Conservation (phyloP, 75 land plant species). For the Larix kaempferi region DNA sequence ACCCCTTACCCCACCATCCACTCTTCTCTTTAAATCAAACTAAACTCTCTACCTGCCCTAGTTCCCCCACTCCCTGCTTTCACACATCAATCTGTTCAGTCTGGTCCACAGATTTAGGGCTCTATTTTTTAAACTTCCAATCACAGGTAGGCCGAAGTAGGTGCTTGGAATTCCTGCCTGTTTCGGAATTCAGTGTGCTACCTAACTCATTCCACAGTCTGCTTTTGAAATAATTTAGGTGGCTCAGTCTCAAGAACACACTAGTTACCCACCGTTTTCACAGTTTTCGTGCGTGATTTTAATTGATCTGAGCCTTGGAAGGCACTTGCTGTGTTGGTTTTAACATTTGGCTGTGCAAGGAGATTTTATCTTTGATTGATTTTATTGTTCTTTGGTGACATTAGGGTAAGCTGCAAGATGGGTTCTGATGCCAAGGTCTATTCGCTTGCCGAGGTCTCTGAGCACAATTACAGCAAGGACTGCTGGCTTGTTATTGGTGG, state of each 20-base stretch:
- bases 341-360: not conserved
- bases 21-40: too few relatives aligned
- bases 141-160: too few relatives aligned
- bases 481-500: slow-evolving; percentile 88
- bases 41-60: too few relatives aligned
- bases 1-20: too few relatives aligned
- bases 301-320: not conserved
- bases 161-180: too few relatives aligned
- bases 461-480: slow-evolving; percentile 66
- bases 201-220: not conserved
- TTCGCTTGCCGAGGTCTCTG: slow-evolving; percentile 63
- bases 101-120: too few relatives aligned
- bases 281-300: too few relatives aligned
- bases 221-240: not conserved
- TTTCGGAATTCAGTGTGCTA: not conserved
- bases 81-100: too few relatives aligned
- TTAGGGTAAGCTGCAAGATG: slow-evolving; percentile 14
- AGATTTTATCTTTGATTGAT: not conserved
- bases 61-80: too few relatives aligned
- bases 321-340: not conserved
- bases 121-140: too few relatives aligned
- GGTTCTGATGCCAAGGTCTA: slow-evolving; percentile 43
- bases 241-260: not conserved
- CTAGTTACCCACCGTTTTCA: not conserved
- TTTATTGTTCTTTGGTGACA: not conserved